Evolutionary conservation across 2,329 filamentous ascomycete species (phyloP), one percentile per base, ranked within the genome.

Genomic region (Chrysoporthe deuterocubensis): DNA sequence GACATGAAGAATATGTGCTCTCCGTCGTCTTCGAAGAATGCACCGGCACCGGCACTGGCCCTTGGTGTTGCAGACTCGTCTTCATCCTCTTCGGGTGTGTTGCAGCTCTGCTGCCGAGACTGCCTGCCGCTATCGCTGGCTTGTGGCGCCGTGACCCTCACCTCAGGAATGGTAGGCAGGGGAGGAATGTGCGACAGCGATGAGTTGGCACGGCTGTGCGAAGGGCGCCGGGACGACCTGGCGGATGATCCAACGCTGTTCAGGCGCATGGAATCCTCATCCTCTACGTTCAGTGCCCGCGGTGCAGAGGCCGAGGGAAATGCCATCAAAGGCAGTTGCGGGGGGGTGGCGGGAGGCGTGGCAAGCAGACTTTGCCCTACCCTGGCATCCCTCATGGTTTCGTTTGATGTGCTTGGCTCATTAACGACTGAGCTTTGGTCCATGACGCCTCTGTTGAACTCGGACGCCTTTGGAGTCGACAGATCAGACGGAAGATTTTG

Each of bases 1-100:
- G 80, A 84, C 64, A 77, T 77, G 59, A 85, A 77, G 71, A 82
- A 85, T 46, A 87, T 73, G 66, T 80, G 82, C 46, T 85, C 82
- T 2, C 83, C 81, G 13, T 66, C 66, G 34, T 70, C 68, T 40
- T 70, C 66, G 44, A 70, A 68, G 37, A 57, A 58, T 8, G 62
- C 42, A 26, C 4, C 67, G 65, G 26, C 26, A 26, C 26, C 26
- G 14, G 64, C 60, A 21, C 56, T 63, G 5, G 68, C 65, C 48
- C 76, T 62, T 37, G 66, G 40, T 1, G 65, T 62, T 26, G 52
- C 42, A 21, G 40, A 8, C 8, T n/a, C 32, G 32, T 52, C 65
- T 2, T 21, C 42, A 8, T 58, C 2, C 34, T 67, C 34, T 16
- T 32, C 58, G 16, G 50, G 21, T 26, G 48, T 32, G 42, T 32